Conservation (phyloP, 495 filamentous ascomycete species). For the Penicillium psychrofluorescens region DNA sequence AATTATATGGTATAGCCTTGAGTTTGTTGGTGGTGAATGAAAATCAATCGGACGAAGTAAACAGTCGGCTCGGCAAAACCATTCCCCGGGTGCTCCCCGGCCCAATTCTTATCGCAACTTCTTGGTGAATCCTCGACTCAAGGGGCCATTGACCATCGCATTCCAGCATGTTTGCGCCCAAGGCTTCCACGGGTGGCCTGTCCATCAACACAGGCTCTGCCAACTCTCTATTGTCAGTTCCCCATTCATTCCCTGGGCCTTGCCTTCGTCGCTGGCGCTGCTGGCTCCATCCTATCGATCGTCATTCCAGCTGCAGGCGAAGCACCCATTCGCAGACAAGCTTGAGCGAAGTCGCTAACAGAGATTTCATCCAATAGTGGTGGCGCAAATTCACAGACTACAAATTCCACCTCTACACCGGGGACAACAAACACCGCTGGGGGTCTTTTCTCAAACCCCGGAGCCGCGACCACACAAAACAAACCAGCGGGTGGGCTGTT, state of each 20-base stretch:
- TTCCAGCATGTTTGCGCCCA: conserved; percentile 47
- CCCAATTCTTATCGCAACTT: conserved; percentile 15
- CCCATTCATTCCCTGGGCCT: background rate
- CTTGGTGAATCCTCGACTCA: no score
- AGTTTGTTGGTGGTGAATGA: background rate
- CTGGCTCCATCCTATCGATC: background rate
- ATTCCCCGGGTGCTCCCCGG: no score
- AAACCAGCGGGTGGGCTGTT: conserved; percentile 44
- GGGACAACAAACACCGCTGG: conserved; percentile 20
- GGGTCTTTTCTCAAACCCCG: conserved; percentile 32
- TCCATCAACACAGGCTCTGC: conserved; percentile 73
- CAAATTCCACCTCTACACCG: conserved; percentile 19
- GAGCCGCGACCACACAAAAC: conserved; percentile 17
- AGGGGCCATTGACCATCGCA: background rate
- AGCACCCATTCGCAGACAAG: no score
- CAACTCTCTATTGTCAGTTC: conserved; percentile 63
- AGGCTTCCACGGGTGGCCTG: conserved; percentile 51
- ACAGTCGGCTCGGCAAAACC: conserved; percentile 10
- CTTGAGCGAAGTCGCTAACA: background rate
- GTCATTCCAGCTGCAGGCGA: background rate
- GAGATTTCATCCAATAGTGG: conserved; percentile 10
- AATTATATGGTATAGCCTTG: no score
- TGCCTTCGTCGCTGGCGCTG: conserved; percentile 2
- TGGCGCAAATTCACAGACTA: conserved; percentile 15
- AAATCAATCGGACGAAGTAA: background rate